Base-by-base conservation (phyloP, 495 filamentous ascomycete genomes). In the Aspergillus mulundensis region DNA sequence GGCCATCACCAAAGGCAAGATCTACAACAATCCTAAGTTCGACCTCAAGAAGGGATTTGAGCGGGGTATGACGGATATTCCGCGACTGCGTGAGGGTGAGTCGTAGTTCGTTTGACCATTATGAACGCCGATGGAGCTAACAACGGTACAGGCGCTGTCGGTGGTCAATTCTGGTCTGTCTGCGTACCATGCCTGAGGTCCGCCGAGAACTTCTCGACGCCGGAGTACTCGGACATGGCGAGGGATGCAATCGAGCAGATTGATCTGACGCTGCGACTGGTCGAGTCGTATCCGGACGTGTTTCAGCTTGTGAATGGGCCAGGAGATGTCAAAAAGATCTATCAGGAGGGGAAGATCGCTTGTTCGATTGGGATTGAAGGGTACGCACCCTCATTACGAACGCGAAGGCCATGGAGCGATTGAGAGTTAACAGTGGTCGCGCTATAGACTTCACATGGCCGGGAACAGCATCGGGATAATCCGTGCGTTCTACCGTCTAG, bases 41-140 rank as follows among this genome's bases (percentile, higher is more conserved):
- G 18, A 15, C 4, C 18, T 50, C 11, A 20, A 38, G 1, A 50
- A 15, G 18, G 47, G 47, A 6, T 18, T 50, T 40, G 41, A 43
- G 41, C 18, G 18, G 18, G 41, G 41, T 18, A 21, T 43, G 41
- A 23, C 18, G 19, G 41, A 23, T 21, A 23, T 28, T 28, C 25
- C 25, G 18, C 41, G 16, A 43, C 7, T 43, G 2, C 41, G 16
- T 2, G 41, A 43, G 19, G 16, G 41, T 12, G 8, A 11, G 18
- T 18, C 39, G 23, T 19, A 7, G 19, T 41, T 75, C 49, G 75
- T n/a, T n/a, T n/a, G n/a, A n/a, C n/a, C n/a, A n/a, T n/a, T n/a
- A n/a, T n/a, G n/a, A n/a, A n/a, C n/a, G n/a, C n/a, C n/a, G n/a
- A n/a, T n/a, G n/a, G n/a, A n/a, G n/a, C n/a, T n/a, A n/a, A n/a